Base-by-base conservation (phyloP, 441 rosid species). In the Macaranga tanarius region DNA sequence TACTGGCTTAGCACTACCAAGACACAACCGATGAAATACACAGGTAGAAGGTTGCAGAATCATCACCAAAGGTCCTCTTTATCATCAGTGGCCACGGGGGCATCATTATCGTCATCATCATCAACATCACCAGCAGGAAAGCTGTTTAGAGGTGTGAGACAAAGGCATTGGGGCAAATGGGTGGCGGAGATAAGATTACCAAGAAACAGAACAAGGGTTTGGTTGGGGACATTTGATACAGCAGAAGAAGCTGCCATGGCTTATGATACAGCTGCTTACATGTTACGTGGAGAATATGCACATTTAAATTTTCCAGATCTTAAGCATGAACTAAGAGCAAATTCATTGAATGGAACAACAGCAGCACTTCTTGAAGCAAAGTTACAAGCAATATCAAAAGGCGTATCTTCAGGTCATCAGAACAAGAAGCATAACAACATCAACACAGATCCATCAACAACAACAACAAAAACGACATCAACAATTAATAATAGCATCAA, bases 101-200 rank as follows among this genome's bases (percentile, higher is more conserved):
- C 26, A 12, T 44, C 83, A 5, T 77, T 85, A 4, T 75, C 87
- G 5, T 48, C 84, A 10, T 77, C 83, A 2, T 73, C 88, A 4
- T 48, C 84, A 10, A 76, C 83, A 2, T 73, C 88, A 4, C 72
- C 87, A 0, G 84, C 86, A 0, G 89, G 88, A 38, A 95, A 95
- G 86, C 72, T 90, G 72, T 92, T 79, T 67, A 77, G 97, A 83
- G 97, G 97, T 34, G 97, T 90, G 55, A 84, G 97, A 69, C 94
- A 87, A 76, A 89, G 96, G 83, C 97, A 89, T 59, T 90, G 97
- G 97, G 94, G 97, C 0, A 92, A 90, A 83, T 92, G 97, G 97
- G 97, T 92, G 1, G 94, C 97, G 6, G 97, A 92, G 76, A 92
- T 92, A 50, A 82, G 96, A 77, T 84, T 92, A 19, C 97, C 97